Base-by-base conservation (phyloP, 163 green algal genomes). In the Chlorella variabilis region DNA sequence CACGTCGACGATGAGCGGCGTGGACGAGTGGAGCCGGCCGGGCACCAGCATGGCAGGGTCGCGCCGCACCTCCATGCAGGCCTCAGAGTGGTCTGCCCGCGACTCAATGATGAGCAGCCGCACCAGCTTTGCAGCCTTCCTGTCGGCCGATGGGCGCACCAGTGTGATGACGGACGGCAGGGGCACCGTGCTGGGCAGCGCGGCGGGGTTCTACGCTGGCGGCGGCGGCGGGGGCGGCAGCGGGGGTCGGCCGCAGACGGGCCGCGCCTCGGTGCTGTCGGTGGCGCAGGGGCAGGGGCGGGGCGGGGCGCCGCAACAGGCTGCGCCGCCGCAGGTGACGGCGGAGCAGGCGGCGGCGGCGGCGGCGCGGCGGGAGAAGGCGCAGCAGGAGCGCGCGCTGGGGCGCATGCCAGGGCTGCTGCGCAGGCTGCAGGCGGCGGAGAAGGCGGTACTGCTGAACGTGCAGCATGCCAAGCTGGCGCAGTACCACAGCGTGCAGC, bases 381-480 rank as follows among this genome's bases (percentile, higher is more conserved):
- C 77, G 65, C 49, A 70, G 65, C 49, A 70, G 77, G 15, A 77
- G 66, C 77, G 77, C 8, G 77, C 83, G 20, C 39, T 87, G 20
- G 51, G 51, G 18, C 75, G 68, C 29, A 49, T 95, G 75, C 63
- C 81, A 2, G 86, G 88, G 1, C 83, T 97, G 54, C 63, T 84
- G 27, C 80, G 90, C 33, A 87, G 84, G 41, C 85, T 98, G 62
- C 62, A 84, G 42, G 61, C 92, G 23, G 91, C 95, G 83, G 94
- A 98, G 66, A 59, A 81, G 39, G 89, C 89, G 20, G 79, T 96
- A 34, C 83, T 88, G 80, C 92, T 97, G 74, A 95, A 95, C 78
- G 83, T 75, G 8, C 92, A 91, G 86, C 87, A 94, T 68, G 84
- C 90, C 11, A 83, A 93, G 86, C 82, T 97, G 77, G 85, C 96